Conservation (phyloP, 192 early-diverging fungal species). For the Lunasporangiospora selenospora region DNA sequence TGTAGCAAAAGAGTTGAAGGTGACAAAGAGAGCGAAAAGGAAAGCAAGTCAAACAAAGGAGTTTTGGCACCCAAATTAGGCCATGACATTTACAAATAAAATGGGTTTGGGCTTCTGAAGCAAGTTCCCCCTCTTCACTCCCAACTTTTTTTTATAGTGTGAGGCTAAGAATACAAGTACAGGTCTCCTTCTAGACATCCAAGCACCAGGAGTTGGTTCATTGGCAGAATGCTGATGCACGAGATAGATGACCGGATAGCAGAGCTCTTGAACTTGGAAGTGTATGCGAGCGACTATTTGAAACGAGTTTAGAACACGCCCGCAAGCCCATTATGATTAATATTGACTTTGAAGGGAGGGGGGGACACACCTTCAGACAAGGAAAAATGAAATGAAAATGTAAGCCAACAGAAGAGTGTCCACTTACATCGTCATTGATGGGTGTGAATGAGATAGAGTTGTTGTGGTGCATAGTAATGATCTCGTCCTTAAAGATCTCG, state of each 20-base stretch:
- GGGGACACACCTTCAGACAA: neutral
- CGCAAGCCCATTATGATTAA: too few species aligned
- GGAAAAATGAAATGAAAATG: neutral
- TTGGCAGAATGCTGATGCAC: slow-evolving; percentile 56
- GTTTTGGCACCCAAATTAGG: neutral
- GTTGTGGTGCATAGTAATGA: slow-evolving; percentile 62
- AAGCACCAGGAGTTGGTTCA: slow-evolving; percentile 63
- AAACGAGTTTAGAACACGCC: too few species aligned
- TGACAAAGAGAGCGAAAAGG: neutral
- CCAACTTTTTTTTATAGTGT: neutral
- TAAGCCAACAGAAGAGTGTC: neutral
- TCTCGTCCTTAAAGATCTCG: slow-evolving; percentile 67
- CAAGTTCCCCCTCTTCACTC: neutral
- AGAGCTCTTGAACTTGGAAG: slow-evolving; percentile 64
- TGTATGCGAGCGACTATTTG: slow-evolving; percentile 58
- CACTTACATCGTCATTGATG: slow-evolving; percentile 64
- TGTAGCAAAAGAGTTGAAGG: neutral
- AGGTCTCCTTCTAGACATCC: slow-evolving; percentile 66
- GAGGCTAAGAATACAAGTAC: slow-evolving; percentile 57
- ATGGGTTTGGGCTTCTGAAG: neutral
- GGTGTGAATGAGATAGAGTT: slow-evolving; percentile 66
- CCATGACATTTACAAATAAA: neutral
- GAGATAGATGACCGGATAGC: slow-evolving; percentile 62
- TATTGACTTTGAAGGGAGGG: neutral
- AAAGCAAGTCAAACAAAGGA: neutral